Evolutionary conservation across 352 stramenopile species (phyloP), one percentile per base, ranked within the genome.

Genomic region (Phytophthora syringae): DNA sequence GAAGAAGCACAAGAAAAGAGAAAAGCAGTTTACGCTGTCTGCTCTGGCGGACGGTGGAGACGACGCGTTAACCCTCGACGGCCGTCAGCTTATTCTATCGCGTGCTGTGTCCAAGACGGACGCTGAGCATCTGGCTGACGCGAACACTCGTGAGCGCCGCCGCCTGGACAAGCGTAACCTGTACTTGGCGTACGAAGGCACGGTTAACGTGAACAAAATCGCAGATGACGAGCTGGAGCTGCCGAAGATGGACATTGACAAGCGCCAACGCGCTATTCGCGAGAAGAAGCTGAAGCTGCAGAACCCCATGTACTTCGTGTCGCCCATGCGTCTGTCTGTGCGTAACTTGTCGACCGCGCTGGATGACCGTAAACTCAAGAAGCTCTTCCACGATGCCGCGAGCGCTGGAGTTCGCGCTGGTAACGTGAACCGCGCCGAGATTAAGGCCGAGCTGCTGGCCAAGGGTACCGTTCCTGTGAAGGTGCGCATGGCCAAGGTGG

Each of bases 211-310:
- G 20, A 95, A 95, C 81, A 94, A 94, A 64, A 68, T 94, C 37
- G 92, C 95, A 50, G 90, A 98, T 28, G 88, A 92, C 45, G 82
- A 95, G 53, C 70, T 94, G 5, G 60, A 75, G 39, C 64, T 98
- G 37, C 92, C 95, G 16, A 90, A 96, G 58, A 82, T 88, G 67
- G 97, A 99, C 71, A 94, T 98, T 59, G 86, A 97, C 34, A 99
- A 99, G 74, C 86, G 97, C 34, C 88, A 94, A 40, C 78, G 84
- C 24, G 95, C 95, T 2, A 91, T 97, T 61, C 80, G 90, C 36
- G 96, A 99, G 60, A 99, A 99, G 80, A 98, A 97, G 72, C 88
- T 94, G 32, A 99, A 99, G 77, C 83, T 99, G 25, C 95, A 98
- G 67, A 98, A 98, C 61, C 97, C 97, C 7, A 82, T 99, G 40